Evolutionary conservation across 176 grass and related monocot species (phyloP), one percentile per base, ranked within the genome.

Genomic region (Carex scoparia): DNA sequence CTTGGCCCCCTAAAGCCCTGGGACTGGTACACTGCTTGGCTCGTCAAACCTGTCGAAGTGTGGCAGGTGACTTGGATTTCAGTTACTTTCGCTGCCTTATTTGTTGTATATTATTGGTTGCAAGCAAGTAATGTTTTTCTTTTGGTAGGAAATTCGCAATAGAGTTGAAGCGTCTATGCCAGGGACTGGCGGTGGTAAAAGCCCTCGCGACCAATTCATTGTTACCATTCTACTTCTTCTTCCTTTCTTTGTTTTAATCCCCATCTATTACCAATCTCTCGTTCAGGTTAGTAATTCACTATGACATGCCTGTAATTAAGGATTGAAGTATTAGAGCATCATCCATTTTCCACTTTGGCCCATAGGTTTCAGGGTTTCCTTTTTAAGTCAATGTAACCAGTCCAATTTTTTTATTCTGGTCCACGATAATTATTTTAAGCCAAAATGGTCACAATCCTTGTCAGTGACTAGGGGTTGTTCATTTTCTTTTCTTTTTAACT

Each of bases 21-120:
- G 95, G 93, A 98, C 84, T 98, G 95, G 95, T 98, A 86, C 84
- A 93, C 95, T 64, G 93, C 91, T 83, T 98, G 95, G 95, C 89
- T 98, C 69, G 84, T 98, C 84, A 98, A 98, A 88, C 93, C 95
- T 84, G 93, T 98, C 10, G 91, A 92, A 88, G 88, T 92, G 60
- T 98, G 95, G 95, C 95, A 98, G 95, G 95, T 94, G 72, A 87
- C 80, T 73, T 55, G 33, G 7, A 38, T 49, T 72, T 61, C 84
- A 15, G 48, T 51, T 51, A 23, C 54, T 35, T 58, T 10, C 33
- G 40, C 72, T 82, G 3, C 59, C 84, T 16, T 65, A 78, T 79
- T 91, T 56, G 59, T 66, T 81, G 18, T 64, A 75, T 87, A 31
- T 16, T 81, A 44, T 79, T 61, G 84, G 79, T 70, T 35, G 19